A percentile compares a stretch with the other conserved stretches of the same genome.
Evolutionary conservation across 2,329 filamentous ascomycete species (phyloP).

Genomic region (Phaeomoniella chlamydospora): DNA sequence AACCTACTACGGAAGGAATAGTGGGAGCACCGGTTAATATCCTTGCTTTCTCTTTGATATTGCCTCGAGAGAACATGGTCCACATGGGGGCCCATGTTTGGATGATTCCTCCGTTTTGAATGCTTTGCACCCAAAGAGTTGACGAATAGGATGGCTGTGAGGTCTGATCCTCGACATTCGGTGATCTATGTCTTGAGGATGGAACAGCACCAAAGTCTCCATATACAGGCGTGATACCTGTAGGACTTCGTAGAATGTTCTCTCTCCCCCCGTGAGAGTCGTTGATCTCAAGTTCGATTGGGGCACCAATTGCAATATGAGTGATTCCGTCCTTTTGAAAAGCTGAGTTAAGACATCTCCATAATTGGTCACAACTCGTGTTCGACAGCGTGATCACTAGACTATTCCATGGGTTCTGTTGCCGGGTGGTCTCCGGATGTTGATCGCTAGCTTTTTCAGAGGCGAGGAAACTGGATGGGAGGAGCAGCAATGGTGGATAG

Average conservation of each 20-base stretch:
- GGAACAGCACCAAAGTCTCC: constrained; percentile 55
- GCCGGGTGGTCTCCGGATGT: constrained; percentile 8
- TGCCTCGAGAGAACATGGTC: constrained; percentile 91
- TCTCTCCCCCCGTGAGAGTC: constrained; percentile 18
- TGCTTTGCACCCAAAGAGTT: constrained; percentile 67
- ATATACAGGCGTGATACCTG: constrained; percentile 52
- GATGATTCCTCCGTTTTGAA: constrained; percentile 60
- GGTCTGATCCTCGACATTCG: constrained; percentile 7
- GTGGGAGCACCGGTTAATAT: constrained; percentile 41
- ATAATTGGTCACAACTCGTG: constrained; percentile 16
- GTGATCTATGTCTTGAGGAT: constrained; percentile 5
- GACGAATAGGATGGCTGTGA: constrained; percentile 33
- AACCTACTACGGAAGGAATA: background rate
- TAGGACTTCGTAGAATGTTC: constrained; percentile 63
- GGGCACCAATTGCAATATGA: constrained; percentile 44
- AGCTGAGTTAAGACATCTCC: constrained; percentile 11
- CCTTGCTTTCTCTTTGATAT: constrained; percentile 75
- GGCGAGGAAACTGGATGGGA: constrained; percentile 32
- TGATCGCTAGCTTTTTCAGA: background rate
- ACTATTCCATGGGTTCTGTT: constrained; percentile 12
- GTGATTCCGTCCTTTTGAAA: constrained; percentile 21
- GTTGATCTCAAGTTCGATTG: constrained; percentile 28
- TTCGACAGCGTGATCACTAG: constrained; percentile 15
- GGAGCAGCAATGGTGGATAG: constrained; percentile 43
- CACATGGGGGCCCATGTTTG: constrained; percentile 81